Conservation (phyloP, 1,284 basidiomycete species). For the Microstroma glucosiphilum region DNA sequence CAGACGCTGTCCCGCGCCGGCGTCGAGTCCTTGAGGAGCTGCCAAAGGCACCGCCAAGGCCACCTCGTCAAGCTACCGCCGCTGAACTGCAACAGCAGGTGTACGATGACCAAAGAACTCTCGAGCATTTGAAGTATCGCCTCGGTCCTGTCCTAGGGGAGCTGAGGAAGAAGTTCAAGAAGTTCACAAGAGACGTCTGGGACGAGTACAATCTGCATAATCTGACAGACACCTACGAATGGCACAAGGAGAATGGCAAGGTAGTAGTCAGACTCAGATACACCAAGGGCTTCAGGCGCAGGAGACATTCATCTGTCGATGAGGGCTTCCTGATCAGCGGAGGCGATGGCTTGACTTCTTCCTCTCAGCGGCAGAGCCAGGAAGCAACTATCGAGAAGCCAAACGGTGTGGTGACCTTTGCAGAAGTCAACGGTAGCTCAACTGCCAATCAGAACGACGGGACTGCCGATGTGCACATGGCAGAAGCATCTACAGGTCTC, state of each 20-base stretch:
- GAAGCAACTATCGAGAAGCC: not conserved
- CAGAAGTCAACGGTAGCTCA: not conserved
- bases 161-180: conserved; percentile 85
- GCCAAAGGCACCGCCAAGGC: conserved; percentile 79
- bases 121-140: conserved; percentile 78
- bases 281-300: conserved; percentile 55
- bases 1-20: conserved; percentile 77
- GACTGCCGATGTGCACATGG: conserved; percentile 5
- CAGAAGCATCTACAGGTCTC: not conserved
- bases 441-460: not conserved
- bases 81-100: conserved; percentile 77
- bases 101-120: conserved; percentile 70
- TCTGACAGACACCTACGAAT: conserved; percentile 48
- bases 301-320: conserved; percentile 11
- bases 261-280: conserved; percentile 64
- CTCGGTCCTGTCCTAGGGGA: conserved; percentile 80
- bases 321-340: conserved; percentile 9
- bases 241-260: conserved; percentile 37
- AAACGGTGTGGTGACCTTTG: not conserved
- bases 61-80: conserved; percentile 73
- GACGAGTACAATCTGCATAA: conserved; percentile 50
- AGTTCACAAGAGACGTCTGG: conserved; percentile 74
- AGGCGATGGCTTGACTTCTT: not conserved
- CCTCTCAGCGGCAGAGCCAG: conserved; percentile 2
- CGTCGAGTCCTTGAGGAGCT: conserved; percentile 79